phyloP scores from a whole-genome alignment of 768 basidiomycete species.

The Cyclocybe cylindracea region DNA sequence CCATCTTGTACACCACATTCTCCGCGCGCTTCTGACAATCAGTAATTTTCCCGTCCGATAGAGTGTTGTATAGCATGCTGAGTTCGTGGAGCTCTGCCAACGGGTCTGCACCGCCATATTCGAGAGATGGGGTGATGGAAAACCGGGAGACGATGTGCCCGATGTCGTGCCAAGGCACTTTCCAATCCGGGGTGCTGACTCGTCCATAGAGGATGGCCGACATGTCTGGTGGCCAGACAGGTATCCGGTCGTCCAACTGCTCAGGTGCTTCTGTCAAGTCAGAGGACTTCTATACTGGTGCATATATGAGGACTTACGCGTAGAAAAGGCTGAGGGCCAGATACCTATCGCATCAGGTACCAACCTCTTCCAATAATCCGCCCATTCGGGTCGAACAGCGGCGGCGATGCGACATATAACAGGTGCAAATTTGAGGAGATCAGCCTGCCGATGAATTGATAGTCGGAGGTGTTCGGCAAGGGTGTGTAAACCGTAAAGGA shows the following conservation, averaged over 20 bases:
- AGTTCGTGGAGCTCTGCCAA: slow-evolving; percentile 54
- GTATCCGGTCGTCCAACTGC: slow-evolving; percentile 67
- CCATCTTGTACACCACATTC: slow-evolving; percentile 57
- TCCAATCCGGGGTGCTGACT: slow-evolving; percentile 71
- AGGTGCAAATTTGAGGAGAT: slow-evolving; percentile 58
- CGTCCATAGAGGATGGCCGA: slow-evolving; percentile 62
- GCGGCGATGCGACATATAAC: slow-evolving; percentile 64
- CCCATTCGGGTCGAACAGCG: slow-evolving; percentile 80
- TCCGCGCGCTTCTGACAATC: slow-evolving; percentile 68
- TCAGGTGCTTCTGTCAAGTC: slow-evolving; percentile 34
- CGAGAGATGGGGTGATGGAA: slow-evolving; percentile 54
- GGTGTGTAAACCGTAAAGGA: slow-evolving; percentile 77
- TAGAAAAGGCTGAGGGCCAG: slow-evolving; percentile 56
- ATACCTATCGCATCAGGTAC: slow-evolving; percentile 60
- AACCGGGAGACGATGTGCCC: slow-evolving; percentile 48
- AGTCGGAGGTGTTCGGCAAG: slow-evolving; percentile 74
- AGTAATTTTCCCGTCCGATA: slow-evolving; percentile 53
- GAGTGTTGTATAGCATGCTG: slow-evolving; percentile 54
- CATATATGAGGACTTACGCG: slow-evolving; percentile 33
- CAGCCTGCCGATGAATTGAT: slow-evolving; percentile 52
- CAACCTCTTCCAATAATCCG: slow-evolving; percentile 88
- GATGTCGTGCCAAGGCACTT: slow-evolving; percentile 51
- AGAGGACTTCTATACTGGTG: neutral
- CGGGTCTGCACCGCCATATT: slow-evolving; percentile 65
- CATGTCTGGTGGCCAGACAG: slow-evolving; percentile 79